Percentiles rank a stretch among this genome's conserved stretches.
These are phyloP conservation scores for Athelia sp. DNA, from an alignment of 1,284 basidiomycete genomes.

Conservation along the genomic window DNA sequence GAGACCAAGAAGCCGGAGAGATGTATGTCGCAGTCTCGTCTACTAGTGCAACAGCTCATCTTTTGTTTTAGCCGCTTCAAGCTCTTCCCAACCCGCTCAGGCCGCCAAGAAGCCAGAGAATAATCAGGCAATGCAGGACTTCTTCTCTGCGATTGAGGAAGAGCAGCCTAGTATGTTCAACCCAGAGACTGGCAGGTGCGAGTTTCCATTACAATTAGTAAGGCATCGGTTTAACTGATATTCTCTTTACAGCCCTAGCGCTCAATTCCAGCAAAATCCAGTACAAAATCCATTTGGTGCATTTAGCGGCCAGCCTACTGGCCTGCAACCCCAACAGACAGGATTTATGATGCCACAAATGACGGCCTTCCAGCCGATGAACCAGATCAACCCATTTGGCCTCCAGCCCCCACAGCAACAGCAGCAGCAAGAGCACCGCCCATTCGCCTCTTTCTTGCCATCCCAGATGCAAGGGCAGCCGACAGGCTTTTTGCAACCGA, in stretches of 20 bases:
- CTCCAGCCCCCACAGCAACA: constrained; percentile 18
- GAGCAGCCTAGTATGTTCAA: constrained; percentile 76
- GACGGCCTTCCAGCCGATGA: constrained; percentile 34
- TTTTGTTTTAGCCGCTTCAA: constrained; percentile 4
- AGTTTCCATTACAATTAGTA: constrained; percentile 10
- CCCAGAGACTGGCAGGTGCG: constrained; percentile 51
- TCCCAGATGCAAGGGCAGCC: constrained; percentile 36
- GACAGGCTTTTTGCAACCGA: constrained; percentile 52
- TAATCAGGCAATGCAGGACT: constrained; percentile 68
- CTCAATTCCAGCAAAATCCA: constrained; percentile 59
- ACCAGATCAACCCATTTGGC: constrained; percentile 41
- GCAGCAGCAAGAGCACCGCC: constrained; percentile 26
- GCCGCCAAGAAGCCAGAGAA: constrained; percentile 18
- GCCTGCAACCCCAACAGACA: constrained; percentile 52
- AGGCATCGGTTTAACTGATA: too few relatives aligned
- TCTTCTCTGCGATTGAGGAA: constrained; percentile 89
- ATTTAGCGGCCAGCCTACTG: constrained; percentile 49
- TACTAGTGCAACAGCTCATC: neutral
- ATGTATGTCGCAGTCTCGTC: neutral
- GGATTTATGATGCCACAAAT: constrained; percentile 49
- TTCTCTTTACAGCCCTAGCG: constrained; percentile 43
- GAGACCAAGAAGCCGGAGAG: constrained; percentile 8
- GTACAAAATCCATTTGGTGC: constrained; percentile 74
- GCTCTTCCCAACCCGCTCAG: constrained; percentile 19
- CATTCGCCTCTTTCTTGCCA: constrained; percentile 22